Conservation (phyloP, 208 protist genomes). For the Trypanosomatidae sp. region DNA sequence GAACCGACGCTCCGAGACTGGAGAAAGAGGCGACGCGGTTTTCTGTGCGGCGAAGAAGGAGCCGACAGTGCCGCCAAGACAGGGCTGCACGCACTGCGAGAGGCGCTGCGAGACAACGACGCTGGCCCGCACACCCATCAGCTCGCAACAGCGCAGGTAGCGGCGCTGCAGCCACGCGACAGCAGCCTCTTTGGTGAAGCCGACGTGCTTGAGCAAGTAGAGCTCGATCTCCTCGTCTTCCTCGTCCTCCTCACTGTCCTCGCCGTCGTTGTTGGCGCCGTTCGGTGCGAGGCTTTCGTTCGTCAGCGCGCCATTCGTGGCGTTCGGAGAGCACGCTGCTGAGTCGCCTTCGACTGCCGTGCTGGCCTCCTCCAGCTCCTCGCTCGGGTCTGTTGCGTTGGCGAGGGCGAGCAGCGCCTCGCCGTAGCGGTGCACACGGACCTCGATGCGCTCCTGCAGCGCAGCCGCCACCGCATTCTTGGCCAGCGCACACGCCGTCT, state of each 20-base stretch:
- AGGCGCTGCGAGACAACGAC: conserved; percentile 13
- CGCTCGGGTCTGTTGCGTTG: no score
- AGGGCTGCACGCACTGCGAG: conserved; percentile 4
- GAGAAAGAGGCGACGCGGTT: conserved; percentile 4
- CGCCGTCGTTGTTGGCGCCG: no score
- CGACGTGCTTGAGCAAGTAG: background rate
- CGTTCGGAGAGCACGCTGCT: background rate
- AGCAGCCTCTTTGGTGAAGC: conserved; percentile 2
- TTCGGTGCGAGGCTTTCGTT: no score
- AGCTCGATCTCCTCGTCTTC: conserved; percentile 20
- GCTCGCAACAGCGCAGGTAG: conserved; percentile 33
- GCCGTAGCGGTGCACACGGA: conserved; percentile 20
- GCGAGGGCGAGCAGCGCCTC: conserved; percentile 20
- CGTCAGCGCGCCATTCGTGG: no score
- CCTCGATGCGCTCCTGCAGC: conserved; percentile 14
- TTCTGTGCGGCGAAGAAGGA: conserved; percentile 9
- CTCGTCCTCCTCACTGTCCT: conserved; percentile 8
- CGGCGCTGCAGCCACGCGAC: conserved; percentile 22
- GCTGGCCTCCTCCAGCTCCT: conserved; percentile 4
- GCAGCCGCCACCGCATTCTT: conserved; percentile 12
- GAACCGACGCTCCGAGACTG: background rate
- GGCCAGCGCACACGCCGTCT: conserved; percentile 22
- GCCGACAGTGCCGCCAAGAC: background rate
- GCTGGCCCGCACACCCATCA: conserved; percentile 13
- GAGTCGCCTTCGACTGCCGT: background rate